Evolutionary conservation across 2,329 filamentous ascomycete species (phyloP), one percentile per base, ranked within the genome.

Genomic region (Gyromitra esculenta): DNA sequence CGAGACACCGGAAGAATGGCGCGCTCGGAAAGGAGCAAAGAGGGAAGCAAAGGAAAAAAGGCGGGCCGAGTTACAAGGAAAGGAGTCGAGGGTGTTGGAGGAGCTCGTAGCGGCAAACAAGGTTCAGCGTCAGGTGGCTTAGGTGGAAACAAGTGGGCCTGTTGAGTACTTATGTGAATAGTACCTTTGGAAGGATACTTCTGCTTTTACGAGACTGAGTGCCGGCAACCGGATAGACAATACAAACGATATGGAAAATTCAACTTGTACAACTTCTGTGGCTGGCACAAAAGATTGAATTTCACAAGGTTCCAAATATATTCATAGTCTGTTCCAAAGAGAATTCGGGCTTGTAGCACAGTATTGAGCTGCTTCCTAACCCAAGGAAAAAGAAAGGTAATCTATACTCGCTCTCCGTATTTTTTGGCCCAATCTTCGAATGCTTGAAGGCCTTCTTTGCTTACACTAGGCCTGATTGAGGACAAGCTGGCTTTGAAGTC

Each of bases 371-470:
- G 25, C 4, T 31, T 31, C 25, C 25, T 31, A 63, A 11, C 39
- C 18, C 45, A 31, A 37, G 43, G 21, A 41, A 39, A 39, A 45
- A 9, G 5, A 15, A 37, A 41, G 3, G 9, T 52, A 7, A 25
- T 15, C 52, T 64, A 80, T 56, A 76, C 79, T 52, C 95, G 86
- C 84, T 99, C 96, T 59, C 96, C 96, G 86, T 96, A 99, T 82
- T 97, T 91, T 82, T 84, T 90, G 1, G 96, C 94, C 96, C 96
- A 99, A 78, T 96, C 91, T 84, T 98, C 96, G 83, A 96, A 97
- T 82, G 94, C 89, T 82, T 93, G 91, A 50, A 99, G 84, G 0
- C 96, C 94, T 68, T 92, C 87, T 82, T 91, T 92, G 82, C 92
- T 93, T 1, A 99, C 95, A 83, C 93, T 97, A 0, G 96, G 95